These are phyloP conservation scores for Amesomyces nigricolor DNA, from an alignment of 2,329 filamentous ascomycete species.

Conservation along the genomic window DNA sequence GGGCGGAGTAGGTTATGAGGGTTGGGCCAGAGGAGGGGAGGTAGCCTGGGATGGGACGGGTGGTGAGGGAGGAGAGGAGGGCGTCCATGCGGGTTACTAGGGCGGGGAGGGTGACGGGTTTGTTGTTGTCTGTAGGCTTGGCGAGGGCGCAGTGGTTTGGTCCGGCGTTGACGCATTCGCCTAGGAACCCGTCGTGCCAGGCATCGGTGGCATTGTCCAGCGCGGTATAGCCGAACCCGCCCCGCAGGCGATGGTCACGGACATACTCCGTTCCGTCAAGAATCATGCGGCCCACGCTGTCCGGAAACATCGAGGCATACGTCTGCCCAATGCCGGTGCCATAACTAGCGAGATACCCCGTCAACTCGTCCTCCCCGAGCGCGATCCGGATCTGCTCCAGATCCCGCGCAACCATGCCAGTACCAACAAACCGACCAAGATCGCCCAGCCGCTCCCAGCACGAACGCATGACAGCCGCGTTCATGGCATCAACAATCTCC, in stretches of 20 bases:
- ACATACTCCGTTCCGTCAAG: conserved; percentile 46
- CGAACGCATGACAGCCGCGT: conserved; percentile 39
- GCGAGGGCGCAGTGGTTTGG: conserved; percentile 42
- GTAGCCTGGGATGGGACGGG: conserved; percentile 37
- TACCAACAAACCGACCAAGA: conserved; percentile 41
- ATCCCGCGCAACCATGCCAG: conserved; percentile 43
- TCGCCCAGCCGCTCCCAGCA: conserved; percentile 42
- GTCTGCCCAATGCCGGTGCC: conserved; percentile 49
- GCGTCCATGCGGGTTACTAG: conserved; percentile 38
- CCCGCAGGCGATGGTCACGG: conserved; percentile 40
- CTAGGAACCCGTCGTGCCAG: conserved; percentile 46
- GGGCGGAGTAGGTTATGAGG: conserved; percentile 41
- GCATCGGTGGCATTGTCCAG: conserved; percentile 46
- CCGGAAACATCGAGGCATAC: conserved; percentile 46
- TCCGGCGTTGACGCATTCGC: conserved; percentile 45
- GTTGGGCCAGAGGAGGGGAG: conserved; percentile 36
- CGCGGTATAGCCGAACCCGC: conserved; percentile 43
- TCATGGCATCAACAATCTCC: conserved; percentile 41
- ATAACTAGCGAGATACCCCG: conserved; percentile 46
- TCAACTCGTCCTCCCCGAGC: conserved; percentile 42
- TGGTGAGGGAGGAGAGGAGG: conserved; percentile 35
- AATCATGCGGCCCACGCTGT: conserved; percentile 43
- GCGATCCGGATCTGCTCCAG: conserved; percentile 44
- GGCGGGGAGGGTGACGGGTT: conserved; percentile 31
- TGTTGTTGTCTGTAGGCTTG: conserved; percentile 24